Conservation (phyloP, 108 stramenopile genomes). For the Aurantiochytrium sp. region DNA sequence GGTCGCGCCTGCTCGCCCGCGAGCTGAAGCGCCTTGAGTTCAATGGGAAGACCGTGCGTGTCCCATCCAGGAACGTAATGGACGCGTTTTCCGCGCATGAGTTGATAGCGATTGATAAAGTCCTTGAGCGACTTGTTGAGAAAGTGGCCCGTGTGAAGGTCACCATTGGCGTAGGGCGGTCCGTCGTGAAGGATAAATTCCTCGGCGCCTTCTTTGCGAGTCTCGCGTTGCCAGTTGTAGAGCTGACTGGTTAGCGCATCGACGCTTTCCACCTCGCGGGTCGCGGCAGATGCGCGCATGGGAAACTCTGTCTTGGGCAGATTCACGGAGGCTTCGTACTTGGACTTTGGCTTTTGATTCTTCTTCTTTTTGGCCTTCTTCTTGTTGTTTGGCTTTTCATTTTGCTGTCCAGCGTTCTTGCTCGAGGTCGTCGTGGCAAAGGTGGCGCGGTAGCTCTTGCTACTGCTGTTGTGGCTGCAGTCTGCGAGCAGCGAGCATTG, state of each 20-base stretch:
- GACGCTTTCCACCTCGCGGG: conserved; percentile 82
- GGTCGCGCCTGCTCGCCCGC: conserved; percentile 44
- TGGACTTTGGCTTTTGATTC: not conserved
- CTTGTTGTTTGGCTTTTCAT: not conserved
- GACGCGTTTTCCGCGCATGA: conserved; percentile 83
- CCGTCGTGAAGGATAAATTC: conserved; percentile 93
- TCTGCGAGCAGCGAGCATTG: no score
- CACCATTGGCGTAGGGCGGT: conserved; percentile 98
- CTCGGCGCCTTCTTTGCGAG: conserved; percentile 44
- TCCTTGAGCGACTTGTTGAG: conserved; percentile 96
- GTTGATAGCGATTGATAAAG: conserved; percentile 89
- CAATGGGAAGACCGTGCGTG: conserved; percentile 98
- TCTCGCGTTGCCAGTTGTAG: conserved; percentile 69
- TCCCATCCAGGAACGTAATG: conserved; percentile 99
- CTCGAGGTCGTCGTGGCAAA: no score
- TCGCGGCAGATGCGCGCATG: conserved; percentile 86
- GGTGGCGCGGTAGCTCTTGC: no score
- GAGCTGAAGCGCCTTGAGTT: conserved; percentile 90
- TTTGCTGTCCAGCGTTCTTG: no score
- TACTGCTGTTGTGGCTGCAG: no score
- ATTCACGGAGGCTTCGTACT: conserved; percentile 55
- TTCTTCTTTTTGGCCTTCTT: not conserved
- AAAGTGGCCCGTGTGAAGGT: conserved; percentile 96
- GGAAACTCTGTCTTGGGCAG: conserved; percentile 81
- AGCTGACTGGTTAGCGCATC: conserved; percentile 67